Evolutionary conservation across 2,329 filamentous ascomycete species (phyloP), one percentile per base, ranked within the genome.

Genomic region (Colletotrichum noveboracense): DNA sequence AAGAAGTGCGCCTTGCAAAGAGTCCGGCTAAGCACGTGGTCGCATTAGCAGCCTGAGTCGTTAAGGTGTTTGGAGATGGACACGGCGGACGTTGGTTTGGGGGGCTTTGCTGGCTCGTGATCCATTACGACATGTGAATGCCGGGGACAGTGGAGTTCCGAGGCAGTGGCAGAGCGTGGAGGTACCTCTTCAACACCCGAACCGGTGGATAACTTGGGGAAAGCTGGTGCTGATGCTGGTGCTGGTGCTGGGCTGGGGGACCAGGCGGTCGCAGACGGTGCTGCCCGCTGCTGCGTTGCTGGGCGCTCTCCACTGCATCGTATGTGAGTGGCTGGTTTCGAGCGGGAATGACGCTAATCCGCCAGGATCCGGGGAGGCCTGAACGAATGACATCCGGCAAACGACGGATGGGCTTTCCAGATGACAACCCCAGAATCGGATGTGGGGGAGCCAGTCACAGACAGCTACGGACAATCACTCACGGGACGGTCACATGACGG

Each of bases 61-160:
- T 24, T 28, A 9, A 32, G 71, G 56, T 74, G 30, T 74, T 71
- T 28, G 60, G 68, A 68, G 58, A 48, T 21, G 21, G 34, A 36
- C 21, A 38, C 16, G 58, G 18, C 28, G 52, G 30, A 43, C 32
- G 34, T 34, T 68, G 71, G 18, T 60, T n/a, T 62, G 58, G 58
- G n/a, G 30, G 30, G 52, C 66, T 38, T 34, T 43, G 61, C 74
- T 76, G 70, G 74, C 74, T 76, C 74, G 74, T 76, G 74, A 76
- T 76, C 56, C 56, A 76, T 76, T 76, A 74, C 74, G 70, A 76
- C 74, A 76, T 76, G 74, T 76, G 74, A 76, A 74, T 68, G 74
- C 70, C 70, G 74, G 64, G 36, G 52, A 13, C 69, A 69, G 74
- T 73, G 74, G 74, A 76, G 74, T 74, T 76, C 74, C 74, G 74